phyloP scores from a whole-genome alignment of 306 rosid species.

The Vigna angularis region DNA sequence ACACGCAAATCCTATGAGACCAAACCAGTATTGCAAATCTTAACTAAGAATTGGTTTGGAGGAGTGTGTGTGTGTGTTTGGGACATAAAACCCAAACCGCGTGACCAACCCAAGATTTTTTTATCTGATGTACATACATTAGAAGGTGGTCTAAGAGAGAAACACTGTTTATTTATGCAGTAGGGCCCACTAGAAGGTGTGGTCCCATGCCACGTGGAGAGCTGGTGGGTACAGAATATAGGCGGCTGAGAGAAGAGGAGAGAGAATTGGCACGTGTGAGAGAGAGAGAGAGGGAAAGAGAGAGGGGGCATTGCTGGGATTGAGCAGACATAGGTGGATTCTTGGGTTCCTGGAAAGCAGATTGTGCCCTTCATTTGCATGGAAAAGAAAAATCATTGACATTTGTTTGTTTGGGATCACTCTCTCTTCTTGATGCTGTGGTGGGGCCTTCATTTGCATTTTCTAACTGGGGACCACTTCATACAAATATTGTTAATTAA shows the following conservation, averaged over 20 bases:
- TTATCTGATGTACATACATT: not conserved
- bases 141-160: not conserved
- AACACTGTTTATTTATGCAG: not conserved
- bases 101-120: constrained; percentile 50
- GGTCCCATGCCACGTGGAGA: constrained; percentile 44
- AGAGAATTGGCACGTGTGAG: constrained; percentile 38
- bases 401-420: constrained; percentile 33
- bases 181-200: constrained; percentile 26
- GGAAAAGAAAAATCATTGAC: constrained; percentile 37
- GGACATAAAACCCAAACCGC: constrained; percentile 46
- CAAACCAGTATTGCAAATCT: not conserved
- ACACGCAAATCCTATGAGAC: constrained; percentile 45
- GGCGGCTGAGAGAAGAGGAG: constrained; percentile 50
- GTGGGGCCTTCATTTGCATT: not conserved
- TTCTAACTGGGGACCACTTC: constrained; percentile 18
- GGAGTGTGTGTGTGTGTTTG: not conserved
- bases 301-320: constrained; percentile 44
- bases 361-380: constrained; percentile 51
- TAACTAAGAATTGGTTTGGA: constrained; percentile 2
- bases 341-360: constrained; percentile 49
- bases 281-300: no score
- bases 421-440: not conserved
- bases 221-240: constrained; percentile 31
- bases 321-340: constrained; percentile 62
- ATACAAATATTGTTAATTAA: constrained; percentile 19